A percentile compares a stretch with the other conserved stretches of the same genome.
Evolutionary conservation across 345 rosid species (phyloP).

Genomic region (Hibiscus tridactylites): DNA sequence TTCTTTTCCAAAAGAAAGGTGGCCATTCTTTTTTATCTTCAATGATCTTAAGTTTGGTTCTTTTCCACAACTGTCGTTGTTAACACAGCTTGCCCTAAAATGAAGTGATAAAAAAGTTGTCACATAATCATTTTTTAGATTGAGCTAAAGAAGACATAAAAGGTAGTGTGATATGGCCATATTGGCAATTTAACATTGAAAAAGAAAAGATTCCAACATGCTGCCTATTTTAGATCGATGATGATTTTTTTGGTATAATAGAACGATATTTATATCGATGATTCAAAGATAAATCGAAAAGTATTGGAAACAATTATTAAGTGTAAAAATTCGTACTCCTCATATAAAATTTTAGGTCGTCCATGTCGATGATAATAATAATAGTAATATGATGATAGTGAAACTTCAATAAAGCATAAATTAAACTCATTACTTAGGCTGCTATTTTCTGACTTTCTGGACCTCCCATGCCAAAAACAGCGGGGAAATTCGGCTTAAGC

Average conservation of each 20-base stretch:
- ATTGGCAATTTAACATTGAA: no score
- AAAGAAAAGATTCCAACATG: no score
- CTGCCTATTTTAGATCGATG: not conserved
- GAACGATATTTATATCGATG: no score
- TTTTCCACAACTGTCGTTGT: slow-evolving; percentile 15
- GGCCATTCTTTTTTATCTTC: not conserved
- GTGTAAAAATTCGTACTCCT: no score
- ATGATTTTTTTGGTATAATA: no score
- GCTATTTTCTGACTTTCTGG: not conserved
- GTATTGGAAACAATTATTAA: no score
- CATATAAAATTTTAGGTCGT: no score
- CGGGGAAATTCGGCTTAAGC: not conserved
- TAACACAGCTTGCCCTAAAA: slow-evolving; percentile 6
- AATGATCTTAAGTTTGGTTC: slow-evolving; percentile 4
- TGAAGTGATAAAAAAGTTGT: slow-evolving; percentile 4
- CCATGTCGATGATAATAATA: no score
- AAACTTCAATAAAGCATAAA: not conserved
- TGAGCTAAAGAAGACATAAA: no score
- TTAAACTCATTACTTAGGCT: not conserved
- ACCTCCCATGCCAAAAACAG: not conserved
- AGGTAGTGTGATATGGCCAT: no score
- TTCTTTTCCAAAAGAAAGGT: not conserved
- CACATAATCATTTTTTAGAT: not conserved
- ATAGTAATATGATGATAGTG: no score
- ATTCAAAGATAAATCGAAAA: no score